These are phyloP conservation scores for Phylloporus rhodoxanthus DNA, from an alignment of 768 basidiomycete species.

Conservation along the genomic window DNA sequence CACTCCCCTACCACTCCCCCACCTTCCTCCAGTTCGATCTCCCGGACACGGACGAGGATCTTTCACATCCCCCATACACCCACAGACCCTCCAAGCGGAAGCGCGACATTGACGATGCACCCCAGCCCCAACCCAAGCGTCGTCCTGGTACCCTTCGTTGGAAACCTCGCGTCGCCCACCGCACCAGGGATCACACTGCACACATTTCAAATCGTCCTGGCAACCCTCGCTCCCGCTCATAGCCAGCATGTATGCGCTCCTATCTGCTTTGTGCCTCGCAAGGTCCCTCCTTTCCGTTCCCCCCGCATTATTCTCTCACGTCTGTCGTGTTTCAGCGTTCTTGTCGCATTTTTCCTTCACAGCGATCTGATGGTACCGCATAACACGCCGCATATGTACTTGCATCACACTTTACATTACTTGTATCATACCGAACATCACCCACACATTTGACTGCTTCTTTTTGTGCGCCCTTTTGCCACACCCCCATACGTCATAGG, in stretches of 20 bases:
- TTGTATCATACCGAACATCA: conserved; percentile 22
- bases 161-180: conserved; percentile 13
- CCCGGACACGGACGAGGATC: conserved; percentile 64
- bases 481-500: conserved; percentile 25
- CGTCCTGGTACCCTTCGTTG: conserved; percentile 16
- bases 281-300: not conserved
- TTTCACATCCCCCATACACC: conserved; percentile 66
- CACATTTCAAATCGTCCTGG: conserved; percentile 10
- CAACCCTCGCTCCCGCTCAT: conserved; percentile 17
- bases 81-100: conserved; percentile 51
- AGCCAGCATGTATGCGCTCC: conserved; percentile 6
- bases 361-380: conserved; percentile 10
- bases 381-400: conserved; percentile 23
- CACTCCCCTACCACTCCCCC: conserved; percentile 65
- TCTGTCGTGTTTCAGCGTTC: conserved; percentile 9
- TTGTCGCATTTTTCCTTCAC: conserved; percentile 5
- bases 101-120: conserved; percentile 26
- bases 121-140: conserved; percentile 22
- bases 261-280: not conserved
- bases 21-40: conserved; percentile 63
- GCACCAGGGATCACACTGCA: conserved; percentile 6
- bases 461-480: not conserved
- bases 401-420: conserved; percentile 21
- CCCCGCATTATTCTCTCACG: conserved; percentile 12
- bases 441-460: conserved; percentile 9